A percentile compares a stretch with the other conserved stretches of the same genome.
phyloP scores from a whole-genome alignment of 495 filamentous ascomycete genomes.

The Terfezia boudieri region DNA sequence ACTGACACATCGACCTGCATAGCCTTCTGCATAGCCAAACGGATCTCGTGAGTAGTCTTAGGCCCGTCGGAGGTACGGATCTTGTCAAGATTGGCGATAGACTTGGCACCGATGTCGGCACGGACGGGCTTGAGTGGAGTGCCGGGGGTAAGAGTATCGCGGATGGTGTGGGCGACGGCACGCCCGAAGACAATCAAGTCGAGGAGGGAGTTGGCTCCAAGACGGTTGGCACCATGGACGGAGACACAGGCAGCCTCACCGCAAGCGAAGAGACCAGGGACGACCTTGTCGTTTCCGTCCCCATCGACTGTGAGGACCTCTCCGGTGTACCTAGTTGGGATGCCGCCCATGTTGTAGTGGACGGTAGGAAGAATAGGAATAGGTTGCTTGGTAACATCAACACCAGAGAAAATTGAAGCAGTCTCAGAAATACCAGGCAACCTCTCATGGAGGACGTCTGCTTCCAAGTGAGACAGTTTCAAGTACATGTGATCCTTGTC shows the following conservation, averaged over 20 bases:
- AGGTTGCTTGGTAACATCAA: constrained; percentile 67
- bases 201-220: constrained; percentile 92
- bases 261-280: constrained; percentile 85
- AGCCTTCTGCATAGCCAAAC: constrained; percentile 83
- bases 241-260: constrained; percentile 95
- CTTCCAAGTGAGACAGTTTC: constrained; percentile 78
- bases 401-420: constrained; percentile 84
- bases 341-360: constrained; percentile 99
- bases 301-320: constrained; percentile 76
- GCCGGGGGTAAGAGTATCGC: constrained; percentile 67
- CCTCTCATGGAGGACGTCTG: constrained; percentile 80
- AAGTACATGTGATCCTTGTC: constrained; percentile 97
- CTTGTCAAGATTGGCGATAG: constrained; percentile 67
- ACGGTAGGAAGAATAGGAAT: constrained; percentile 93
- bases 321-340: constrained; percentile 89
- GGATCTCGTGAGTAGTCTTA: constrained; percentile 66
- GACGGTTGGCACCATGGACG: constrained; percentile 90
- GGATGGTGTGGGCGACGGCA: constrained; percentile 86
- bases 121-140: constrained; percentile 48
- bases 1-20: constrained; percentile 96
- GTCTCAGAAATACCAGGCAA: constrained; percentile 97
- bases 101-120: constrained; percentile 66
- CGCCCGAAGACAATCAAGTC: constrained; percentile 94
- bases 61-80: constrained; percentile 64
- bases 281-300: constrained; percentile 69